Evolutionary conservation across 73 alveolate species (phyloP).

Genomic region (Paraurostyla sp.): DNA sequence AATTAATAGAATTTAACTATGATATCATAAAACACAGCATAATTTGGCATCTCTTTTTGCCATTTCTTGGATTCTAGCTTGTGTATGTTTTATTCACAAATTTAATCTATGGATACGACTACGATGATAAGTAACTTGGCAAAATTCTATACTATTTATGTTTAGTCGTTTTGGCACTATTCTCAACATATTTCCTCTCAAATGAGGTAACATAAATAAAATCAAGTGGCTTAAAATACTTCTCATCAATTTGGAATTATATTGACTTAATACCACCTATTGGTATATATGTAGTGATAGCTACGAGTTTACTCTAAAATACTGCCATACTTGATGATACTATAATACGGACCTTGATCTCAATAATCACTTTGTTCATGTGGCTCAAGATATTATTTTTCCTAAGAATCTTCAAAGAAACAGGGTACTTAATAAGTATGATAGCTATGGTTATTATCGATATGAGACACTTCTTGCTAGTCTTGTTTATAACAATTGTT

Average conservation of each 20-base stretch:
- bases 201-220: conserved; percentile 18
- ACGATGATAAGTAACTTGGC: neutral
- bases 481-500: neutral
- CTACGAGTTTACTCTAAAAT: neutral
- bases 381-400: conserved; percentile 44
- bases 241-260: conserved; percentile 36
- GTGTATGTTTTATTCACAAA: neutral
- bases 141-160: neutral
- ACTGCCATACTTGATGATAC: neutral
- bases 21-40: conserved; percentile 13
- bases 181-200: neutral
- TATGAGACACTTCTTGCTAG: conserved; percentile 6
- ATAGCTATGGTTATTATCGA: neutral
- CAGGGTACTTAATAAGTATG: conserved; percentile 19
- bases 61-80: neutral
- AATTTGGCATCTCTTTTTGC: neutral
- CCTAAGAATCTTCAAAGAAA: conserved; percentile 1
- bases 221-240: neutral
- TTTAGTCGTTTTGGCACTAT: neutral
- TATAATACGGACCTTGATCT: neutral
- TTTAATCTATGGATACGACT: neutral
- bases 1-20: conserved; percentile 34
- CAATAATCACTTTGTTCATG: conserved; percentile 13
- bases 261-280: conserved; percentile 18
- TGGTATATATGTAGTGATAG: neutral